phyloP scores from a whole-genome alignment of 2,329 filamentous ascomycete genomes.

The Aurifilum marmelostoma region DNA sequence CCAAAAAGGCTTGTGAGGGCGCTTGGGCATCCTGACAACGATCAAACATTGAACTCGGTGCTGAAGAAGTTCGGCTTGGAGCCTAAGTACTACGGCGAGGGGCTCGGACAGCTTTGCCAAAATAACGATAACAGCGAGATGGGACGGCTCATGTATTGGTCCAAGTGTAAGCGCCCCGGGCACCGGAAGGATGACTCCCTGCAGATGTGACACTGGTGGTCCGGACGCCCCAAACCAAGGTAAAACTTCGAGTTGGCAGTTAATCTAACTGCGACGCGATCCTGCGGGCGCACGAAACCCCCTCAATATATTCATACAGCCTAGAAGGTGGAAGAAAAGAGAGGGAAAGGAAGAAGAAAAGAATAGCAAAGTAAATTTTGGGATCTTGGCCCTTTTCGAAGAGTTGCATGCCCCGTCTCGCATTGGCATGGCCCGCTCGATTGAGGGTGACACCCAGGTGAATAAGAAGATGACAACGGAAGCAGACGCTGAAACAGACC shows the following conservation, averaged over 20 bases:
- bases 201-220: conserved; percentile 11
- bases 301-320: not conserved
- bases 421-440: not conserved
- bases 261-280: conserved; percentile 2
- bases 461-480: no score
- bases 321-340: no score
- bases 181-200: conserved; percentile 7
- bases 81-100: not conserved
- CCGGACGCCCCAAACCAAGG: conserved; percentile 11
- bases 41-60: conserved; percentile 7
- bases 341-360: not conserved
- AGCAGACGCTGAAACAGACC: no score
- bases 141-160: conserved; percentile 9
- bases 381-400: no score
- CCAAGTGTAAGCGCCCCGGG: not conserved
- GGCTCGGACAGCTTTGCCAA: not conserved
- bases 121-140: not conserved
- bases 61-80: not conserved
- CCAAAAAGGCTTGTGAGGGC: conserved; percentile 3
- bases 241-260: not conserved
- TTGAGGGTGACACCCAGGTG: not conserved
- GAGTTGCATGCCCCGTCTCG: not conserved
- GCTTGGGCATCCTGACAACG: not conserved
- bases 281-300: not conserved
- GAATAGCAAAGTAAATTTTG: no score